phyloP scores from a whole-genome alignment of 768 basidiomycete species.

The Amanita phalloides region DNA sequence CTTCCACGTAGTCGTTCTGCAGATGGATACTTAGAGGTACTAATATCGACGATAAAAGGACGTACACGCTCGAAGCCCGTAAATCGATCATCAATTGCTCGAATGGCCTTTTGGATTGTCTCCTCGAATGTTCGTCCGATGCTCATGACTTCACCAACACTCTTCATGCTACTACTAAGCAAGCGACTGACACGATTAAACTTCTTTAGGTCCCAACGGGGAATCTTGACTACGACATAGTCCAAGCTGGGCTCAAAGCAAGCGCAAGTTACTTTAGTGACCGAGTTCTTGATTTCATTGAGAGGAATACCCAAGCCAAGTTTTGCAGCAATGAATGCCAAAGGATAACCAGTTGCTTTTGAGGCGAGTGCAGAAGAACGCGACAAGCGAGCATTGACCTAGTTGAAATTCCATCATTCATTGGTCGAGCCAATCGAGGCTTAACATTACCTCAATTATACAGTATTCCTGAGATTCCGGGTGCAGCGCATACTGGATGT shows the following conservation, averaged over 20 bases:
- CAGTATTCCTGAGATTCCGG: slow-evolving; percentile 94
- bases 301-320: slow-evolving; percentile 94
- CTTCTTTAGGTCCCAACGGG: slow-evolving; percentile 98
- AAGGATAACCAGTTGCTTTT: slow-evolving; percentile 95
- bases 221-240: slow-evolving; percentile 97
- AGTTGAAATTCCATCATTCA: neutral
- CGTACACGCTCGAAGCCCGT: slow-evolving; percentile 77
- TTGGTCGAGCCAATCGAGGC: neutral
- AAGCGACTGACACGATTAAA: slow-evolving; percentile 88
- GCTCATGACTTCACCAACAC: slow-evolving; percentile 98
- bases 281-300: slow-evolving; percentile 96
- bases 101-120: slow-evolving; percentile 96
- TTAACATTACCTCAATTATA: slow-evolving; percentile 74
- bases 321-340: slow-evolving; percentile 98
- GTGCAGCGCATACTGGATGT: slow-evolving; percentile 97
- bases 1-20: slow-evolving; percentile 79
- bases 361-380: slow-evolving; percentile 97
- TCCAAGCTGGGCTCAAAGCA: slow-evolving; percentile 98
- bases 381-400: slow-evolving; percentile 92
- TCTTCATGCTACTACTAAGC: slow-evolving; percentile 96
- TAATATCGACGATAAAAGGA: neutral
- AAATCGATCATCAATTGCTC: slow-evolving; percentile 94
- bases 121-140: slow-evolving; percentile 98
- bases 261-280: slow-evolving; percentile 92
- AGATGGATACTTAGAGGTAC: slow-evolving; percentile 1